Evolutionary conservation across 441 rosid species (phyloP).

Genomic region (Theobroma grandiflorum): DNA sequence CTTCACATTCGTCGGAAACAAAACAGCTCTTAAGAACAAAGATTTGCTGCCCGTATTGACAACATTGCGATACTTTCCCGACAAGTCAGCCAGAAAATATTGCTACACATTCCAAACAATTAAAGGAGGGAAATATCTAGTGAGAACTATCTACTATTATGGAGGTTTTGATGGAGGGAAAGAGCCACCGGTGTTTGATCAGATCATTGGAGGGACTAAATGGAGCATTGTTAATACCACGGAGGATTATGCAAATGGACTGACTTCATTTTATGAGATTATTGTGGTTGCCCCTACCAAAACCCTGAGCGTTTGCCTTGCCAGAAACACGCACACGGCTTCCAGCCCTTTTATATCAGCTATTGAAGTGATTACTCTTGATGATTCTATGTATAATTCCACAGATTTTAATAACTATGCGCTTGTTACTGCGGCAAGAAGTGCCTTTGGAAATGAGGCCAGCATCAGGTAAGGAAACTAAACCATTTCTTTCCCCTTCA

Average conservation of each 20-base stretch:
- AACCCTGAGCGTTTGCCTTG: conserved; percentile 73
- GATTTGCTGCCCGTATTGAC: conserved; percentile 61
- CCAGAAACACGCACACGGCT: conserved; percentile 61
- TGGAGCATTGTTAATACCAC: conserved; percentile 86
- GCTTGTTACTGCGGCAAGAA: conserved; percentile 68
- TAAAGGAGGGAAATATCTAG: conserved; percentile 71
- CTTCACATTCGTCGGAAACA: conserved; percentile 64
- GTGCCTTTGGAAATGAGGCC: conserved; percentile 58
- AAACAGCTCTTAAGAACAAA: conserved; percentile 47
- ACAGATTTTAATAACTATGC: conserved; percentile 58
- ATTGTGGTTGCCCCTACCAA: conserved; percentile 52
- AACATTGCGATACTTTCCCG: conserved; percentile 75
- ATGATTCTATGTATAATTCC: conserved; percentile 69
- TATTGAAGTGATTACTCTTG: conserved; percentile 68
- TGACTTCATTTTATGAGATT: conserved; percentile 75
- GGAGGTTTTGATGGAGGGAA: conserved; percentile 81
- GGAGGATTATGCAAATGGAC: conserved; percentile 74
- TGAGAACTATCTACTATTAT: conserved; percentile 76
- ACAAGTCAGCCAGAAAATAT: conserved; percentile 58
- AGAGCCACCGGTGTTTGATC: conserved; percentile 86
- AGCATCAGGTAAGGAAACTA: conserved; percentile 58
- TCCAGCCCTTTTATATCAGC: conserved; percentile 81
- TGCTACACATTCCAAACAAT: conserved; percentile 65
- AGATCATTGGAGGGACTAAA: conserved; percentile 78
- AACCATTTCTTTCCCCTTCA: conserved; percentile 12